phyloP scores from a whole-genome alignment of 192 early-diverging fungal genomes.

The Coemansia sp. region DNA sequence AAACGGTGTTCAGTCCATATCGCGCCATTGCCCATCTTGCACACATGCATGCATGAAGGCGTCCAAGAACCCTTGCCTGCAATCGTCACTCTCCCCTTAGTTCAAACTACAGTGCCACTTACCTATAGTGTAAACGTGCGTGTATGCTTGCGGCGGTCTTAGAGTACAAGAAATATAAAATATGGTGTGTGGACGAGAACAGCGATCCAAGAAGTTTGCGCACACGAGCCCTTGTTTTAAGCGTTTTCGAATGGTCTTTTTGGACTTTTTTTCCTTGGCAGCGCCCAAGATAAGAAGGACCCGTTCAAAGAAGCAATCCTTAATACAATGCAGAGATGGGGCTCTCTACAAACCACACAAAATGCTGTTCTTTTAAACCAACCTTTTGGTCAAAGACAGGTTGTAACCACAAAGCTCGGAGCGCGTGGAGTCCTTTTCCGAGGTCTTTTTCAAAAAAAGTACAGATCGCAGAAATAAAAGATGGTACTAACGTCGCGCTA shows the following conservation, averaged over 20 bases:
- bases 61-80: neutral
- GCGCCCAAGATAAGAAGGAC: neutral
- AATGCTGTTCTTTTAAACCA: neutral
- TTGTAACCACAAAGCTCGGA: neutral
- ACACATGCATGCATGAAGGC: constrained; percentile 2
- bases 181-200: neutral
- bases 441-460: neutral
- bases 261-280: neutral
- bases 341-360: neutral
- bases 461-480: neutral
- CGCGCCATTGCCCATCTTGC: neutral
- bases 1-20: neutral
- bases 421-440: neutral
- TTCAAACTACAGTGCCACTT: constrained; percentile 4
- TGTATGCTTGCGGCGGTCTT: neutral
- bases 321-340: constrained; percentile 1
- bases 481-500: neutral
- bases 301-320: neutral
- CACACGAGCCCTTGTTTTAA: neutral
- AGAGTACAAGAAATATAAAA: neutral
- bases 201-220: constrained; percentile 6
- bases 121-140: neutral
- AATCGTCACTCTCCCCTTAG: neutral
- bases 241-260: constrained; percentile 1
- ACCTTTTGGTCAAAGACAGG: neutral